Evolutionary conservation across 2,329 filamentous ascomycete genomes (phyloP).

Genomic region (Helicocarpus griseus): DNA sequence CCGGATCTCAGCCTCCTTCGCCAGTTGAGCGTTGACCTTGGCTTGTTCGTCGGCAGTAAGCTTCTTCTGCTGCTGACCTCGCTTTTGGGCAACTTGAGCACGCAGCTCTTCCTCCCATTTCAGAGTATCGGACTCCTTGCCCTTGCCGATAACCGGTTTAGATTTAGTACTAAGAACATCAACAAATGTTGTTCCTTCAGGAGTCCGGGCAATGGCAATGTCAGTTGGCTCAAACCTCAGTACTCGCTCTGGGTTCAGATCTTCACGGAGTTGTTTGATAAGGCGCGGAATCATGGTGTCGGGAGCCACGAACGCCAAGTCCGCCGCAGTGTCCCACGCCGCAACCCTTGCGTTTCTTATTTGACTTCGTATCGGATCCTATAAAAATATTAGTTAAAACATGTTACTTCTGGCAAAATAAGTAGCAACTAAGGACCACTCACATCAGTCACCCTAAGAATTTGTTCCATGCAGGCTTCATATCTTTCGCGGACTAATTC

Average conservation of each 20-base stretch:
- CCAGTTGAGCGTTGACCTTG: conserved; percentile 83
- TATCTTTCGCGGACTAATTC: conserved; percentile 58
- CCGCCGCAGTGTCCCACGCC: conserved; percentile 75
- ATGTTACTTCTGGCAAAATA: not conserved
- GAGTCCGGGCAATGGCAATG: conserved; percentile 84
- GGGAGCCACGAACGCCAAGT: conserved; percentile 87
- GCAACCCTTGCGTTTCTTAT: conserved; percentile 46
- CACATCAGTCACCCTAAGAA: conserved; percentile 51
- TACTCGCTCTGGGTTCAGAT: conserved; percentile 63
- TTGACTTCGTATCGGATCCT: conserved; percentile 26
- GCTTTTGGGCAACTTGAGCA: conserved; percentile 81
- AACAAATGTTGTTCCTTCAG: conserved; percentile 77
- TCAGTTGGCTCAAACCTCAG: conserved; percentile 71
- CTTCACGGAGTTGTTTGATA: conserved; percentile 60
- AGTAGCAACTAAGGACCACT: conserved; percentile 17
- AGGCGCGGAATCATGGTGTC: conserved; percentile 68
- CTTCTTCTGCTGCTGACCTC: conserved; percentile 74
- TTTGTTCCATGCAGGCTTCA: conserved; percentile 57
- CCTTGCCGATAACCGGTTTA: conserved; percentile 64
- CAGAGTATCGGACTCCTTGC: conserved; percentile 87
- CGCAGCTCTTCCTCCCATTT: conserved; percentile 96
- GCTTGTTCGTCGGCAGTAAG: conserved; percentile 78
- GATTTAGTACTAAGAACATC: conserved; percentile 83
- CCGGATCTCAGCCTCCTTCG: conserved; percentile 75
- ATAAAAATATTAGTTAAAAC: conserved; percentile 10